phyloP scores from a whole-genome alignment of 2,329 filamentous ascomycete genomes.

The Myriosclerotinia curreyana region DNA sequence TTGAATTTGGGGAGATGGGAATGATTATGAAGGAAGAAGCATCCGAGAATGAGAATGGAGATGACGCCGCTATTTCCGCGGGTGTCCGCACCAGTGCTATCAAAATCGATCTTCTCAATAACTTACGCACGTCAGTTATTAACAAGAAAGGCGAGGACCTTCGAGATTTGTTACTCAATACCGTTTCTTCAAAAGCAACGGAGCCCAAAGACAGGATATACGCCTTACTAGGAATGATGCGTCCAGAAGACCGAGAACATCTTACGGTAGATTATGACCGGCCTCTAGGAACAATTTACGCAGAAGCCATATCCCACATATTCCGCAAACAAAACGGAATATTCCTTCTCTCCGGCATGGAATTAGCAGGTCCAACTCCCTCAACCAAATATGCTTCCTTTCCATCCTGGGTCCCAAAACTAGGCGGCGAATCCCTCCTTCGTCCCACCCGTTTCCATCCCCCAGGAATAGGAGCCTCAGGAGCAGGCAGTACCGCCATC shows the following conservation, averaged over 20 bases:
- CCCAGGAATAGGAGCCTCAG: background rate
- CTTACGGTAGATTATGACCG: background rate
- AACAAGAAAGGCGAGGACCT: background rate
- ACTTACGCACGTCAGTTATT: background rate
- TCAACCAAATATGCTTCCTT: background rate
- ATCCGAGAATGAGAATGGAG: background rate
- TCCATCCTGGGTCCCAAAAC: background rate
- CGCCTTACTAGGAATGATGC: constrained; percentile 3
- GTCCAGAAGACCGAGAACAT: background rate
- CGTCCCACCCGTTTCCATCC: background rate
- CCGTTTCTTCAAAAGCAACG: constrained; percentile 4
- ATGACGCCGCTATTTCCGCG: too few species aligned
- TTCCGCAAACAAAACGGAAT: background rate
- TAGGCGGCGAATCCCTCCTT: background rate
- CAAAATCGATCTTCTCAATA: constrained; percentile 1
- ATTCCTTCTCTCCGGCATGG: background rate
- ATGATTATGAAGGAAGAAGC: background rate
- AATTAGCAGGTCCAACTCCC: background rate
- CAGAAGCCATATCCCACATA: constrained; percentile 4
- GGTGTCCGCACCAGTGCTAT: background rate
- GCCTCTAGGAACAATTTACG: background rate
- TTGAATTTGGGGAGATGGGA: background rate
- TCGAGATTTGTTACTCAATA: background rate
- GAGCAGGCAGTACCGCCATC: background rate
- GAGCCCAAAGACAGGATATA: background rate